Conservation (phyloP, 768 basidiomycete genomes). For the Boletus tomentosulus region DNA sequence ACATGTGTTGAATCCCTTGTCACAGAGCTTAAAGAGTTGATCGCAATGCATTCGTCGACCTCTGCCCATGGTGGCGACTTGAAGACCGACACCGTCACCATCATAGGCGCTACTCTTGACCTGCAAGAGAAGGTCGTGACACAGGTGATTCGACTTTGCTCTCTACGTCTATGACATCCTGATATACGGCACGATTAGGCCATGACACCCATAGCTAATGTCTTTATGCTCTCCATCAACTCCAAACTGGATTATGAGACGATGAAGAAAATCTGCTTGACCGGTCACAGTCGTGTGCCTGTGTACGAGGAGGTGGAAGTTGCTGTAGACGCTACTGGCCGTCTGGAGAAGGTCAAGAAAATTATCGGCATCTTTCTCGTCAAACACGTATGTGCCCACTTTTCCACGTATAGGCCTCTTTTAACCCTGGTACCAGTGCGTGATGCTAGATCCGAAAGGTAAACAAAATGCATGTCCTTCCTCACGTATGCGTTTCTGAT, state of each 20-base stretch:
- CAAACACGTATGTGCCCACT: slow-evolving; percentile 51
- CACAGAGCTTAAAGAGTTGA: slow-evolving; percentile 80
- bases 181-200: slow-evolving; percentile 39
- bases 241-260: slow-evolving; percentile 78
- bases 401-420: neutral
- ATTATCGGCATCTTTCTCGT: slow-evolving; percentile 85
- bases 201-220: slow-evolving; percentile 75
- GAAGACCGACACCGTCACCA: slow-evolving; percentile 80
- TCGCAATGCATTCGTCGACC: slow-evolving; percentile 77
- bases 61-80: slow-evolving; percentile 81
- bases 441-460: slow-evolving; percentile 84
- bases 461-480: neutral
- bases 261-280: slow-evolving; percentile 68
- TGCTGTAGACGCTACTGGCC: slow-evolving; percentile 33
- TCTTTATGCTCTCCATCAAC: slow-evolving; percentile 88
- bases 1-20: neutral
- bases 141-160: slow-evolving; percentile 38
- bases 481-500: neutral
- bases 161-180: neutral
- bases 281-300: slow-evolving; percentile 81
- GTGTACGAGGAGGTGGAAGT: slow-evolving; percentile 77
- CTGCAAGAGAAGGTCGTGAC: slow-evolving; percentile 81
- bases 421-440: slow-evolving; percentile 41
- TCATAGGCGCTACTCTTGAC: slow-evolving; percentile 87
- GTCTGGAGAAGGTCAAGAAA: slow-evolving; percentile 63